Evolutionary conservation across 2,329 filamentous ascomycete genomes (phyloP).

Genomic region (Penicillium sp.): DNA sequence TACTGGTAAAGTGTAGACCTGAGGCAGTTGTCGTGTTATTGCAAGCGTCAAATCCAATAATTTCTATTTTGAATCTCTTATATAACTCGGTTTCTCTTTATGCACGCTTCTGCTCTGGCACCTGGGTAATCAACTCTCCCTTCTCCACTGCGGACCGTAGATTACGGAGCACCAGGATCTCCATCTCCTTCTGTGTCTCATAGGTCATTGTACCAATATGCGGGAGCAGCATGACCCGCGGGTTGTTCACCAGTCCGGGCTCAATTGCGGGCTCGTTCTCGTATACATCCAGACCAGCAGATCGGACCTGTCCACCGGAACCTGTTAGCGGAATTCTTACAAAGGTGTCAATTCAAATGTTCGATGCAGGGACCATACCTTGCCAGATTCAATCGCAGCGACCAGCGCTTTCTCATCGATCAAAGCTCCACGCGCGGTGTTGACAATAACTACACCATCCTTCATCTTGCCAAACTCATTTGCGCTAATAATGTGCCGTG

Average conservation of each 20-base stretch:
- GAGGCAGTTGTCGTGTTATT: not conserved
- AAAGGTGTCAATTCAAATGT: not conserved
- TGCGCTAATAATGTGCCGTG: slow-evolving; percentile 47
- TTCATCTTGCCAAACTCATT: slow-evolving; percentile 49
- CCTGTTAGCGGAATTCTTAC: not conserved
- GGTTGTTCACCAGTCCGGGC: slow-evolving; percentile 47
- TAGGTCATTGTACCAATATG: slow-evolving; percentile 61
- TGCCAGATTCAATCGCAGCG: slow-evolving; percentile 44
- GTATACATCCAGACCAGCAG: slow-evolving; percentile 49
- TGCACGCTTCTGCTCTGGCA: slow-evolving; percentile 58
- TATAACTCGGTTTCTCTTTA: slow-evolving; percentile 2
- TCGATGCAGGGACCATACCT: slow-evolving; percentile 30
- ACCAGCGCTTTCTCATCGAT: slow-evolving; percentile 51
- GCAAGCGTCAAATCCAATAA: not conserved
- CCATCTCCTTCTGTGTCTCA: slow-evolving; percentile 63
- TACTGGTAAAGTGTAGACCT: no score
- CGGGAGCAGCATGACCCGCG: slow-evolving; percentile 54
- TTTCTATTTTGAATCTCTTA: slow-evolving; percentile 1
- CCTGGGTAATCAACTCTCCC: slow-evolving; percentile 59
- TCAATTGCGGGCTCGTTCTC: slow-evolving; percentile 50
- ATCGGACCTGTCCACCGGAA: slow-evolving; percentile 33
- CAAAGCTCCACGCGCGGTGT: slow-evolving; percentile 46
- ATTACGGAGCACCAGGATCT: slow-evolving; percentile 59
- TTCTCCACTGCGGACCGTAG: slow-evolving; percentile 57
- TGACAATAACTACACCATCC: slow-evolving; percentile 46